phyloP scores from a whole-genome alignment of 202 grass and related monocot species.

The Setaria italica region DNA sequence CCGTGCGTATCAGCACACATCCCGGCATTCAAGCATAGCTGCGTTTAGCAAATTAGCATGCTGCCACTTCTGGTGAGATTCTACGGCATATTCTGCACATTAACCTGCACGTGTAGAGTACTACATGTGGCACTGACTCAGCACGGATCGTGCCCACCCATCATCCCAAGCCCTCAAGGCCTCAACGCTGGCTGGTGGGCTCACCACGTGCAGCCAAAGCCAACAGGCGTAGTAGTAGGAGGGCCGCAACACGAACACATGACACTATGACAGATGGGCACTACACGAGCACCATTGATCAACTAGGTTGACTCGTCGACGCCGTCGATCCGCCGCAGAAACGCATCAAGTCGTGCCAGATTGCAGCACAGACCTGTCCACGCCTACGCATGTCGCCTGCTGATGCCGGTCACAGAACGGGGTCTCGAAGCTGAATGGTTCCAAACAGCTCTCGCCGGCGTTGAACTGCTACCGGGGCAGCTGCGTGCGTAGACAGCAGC shows the following conservation, averaged over 20 bases:
- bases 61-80: too few species aligned
- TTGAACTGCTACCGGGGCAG: not conserved
- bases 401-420: not conserved
- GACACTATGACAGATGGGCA: too few species aligned
- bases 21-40: too few species aligned
- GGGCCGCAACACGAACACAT: too few species aligned
- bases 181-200: not conserved
- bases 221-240: not conserved
- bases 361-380: not conserved
- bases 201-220: not conserved
- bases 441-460: not conserved
- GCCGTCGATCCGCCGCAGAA: not conserved
- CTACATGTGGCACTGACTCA: not conserved
- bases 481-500: not conserved
- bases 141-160: not conserved
- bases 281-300: too few species aligned
- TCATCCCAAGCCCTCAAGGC: too few species aligned
- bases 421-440: not conserved
- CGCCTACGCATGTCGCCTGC: not conserved
- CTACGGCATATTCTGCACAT: too few species aligned
- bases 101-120: too few species aligned
- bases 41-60: too few species aligned
- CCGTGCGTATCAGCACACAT: too few species aligned
- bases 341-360: not conserved
- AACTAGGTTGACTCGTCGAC: not conserved